Percentiles rank a stretch among this genome's conserved stretches.
phyloP scores from a whole-genome alignment of 495 filamentous ascomycete species.

The Penicillium mononematosum region DNA sequence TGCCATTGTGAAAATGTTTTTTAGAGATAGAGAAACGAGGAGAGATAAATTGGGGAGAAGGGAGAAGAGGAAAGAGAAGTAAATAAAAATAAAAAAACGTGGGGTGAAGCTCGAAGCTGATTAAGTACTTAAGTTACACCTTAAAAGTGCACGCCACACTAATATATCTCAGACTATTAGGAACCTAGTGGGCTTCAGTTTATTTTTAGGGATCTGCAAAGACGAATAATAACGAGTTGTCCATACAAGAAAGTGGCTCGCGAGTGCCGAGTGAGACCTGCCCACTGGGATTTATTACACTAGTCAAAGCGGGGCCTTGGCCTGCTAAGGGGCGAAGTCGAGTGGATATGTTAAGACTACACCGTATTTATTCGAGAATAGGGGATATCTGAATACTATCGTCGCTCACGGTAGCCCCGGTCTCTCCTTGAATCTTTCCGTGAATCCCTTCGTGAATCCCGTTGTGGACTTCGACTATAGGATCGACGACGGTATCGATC shows the following conservation, averaged over 20 bases:
- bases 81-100: conserved; percentile 25
- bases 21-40: background rate
- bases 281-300: conserved; percentile 4
- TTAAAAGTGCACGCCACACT: background rate
- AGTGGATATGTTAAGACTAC: background rate
- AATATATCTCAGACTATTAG: conserved; percentile 12
- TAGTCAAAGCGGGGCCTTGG: conserved; percentile 8
- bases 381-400: conserved; percentile 8
- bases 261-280: conserved; percentile 10
- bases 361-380: background rate
- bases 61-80: conserved; percentile 14
- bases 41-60: background rate
- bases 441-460: conserved; percentile 31
- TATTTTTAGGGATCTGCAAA: conserved; percentile 27
- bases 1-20: conserved; percentile 37
- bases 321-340: background rate
- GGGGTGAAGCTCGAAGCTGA: conserved; percentile 28
- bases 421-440: conserved; percentile 30
- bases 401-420: conserved; percentile 26
- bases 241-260: conserved; percentile 5
- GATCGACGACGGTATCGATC: conserved; percentile 35
- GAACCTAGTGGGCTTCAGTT: conserved; percentile 17
- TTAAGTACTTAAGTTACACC: conserved; percentile 9
- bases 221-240: conserved; percentile 8
- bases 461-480: conserved; percentile 54